These are phyloP conservation scores for Saccharomycopsis hybrid DNA, from an alignment of 1,139 yeast genomes.

Conservation along the genomic window DNA sequence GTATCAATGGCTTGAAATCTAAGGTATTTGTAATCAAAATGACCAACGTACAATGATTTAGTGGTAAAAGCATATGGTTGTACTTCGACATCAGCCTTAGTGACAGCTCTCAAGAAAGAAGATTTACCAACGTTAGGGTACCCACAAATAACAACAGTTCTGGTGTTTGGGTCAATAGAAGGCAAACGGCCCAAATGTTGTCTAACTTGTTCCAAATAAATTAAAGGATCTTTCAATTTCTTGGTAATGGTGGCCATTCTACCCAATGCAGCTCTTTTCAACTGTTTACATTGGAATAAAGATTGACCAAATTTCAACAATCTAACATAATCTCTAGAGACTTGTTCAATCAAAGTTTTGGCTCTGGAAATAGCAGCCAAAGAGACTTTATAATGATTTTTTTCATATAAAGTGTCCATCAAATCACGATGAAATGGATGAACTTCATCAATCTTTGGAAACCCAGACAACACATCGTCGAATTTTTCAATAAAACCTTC, in stretches of 20 bases:
- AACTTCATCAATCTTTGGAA: slow-evolving; percentile 94
- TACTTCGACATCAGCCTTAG: slow-evolving; percentile 97
- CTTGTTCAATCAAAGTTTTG: slow-evolving; percentile 90
- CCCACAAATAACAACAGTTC: slow-evolving; percentile 95
- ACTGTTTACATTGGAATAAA: slow-evolving; percentile 94
- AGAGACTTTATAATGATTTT: slow-evolving; percentile 97
- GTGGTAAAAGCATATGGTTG: slow-evolving; percentile 99
- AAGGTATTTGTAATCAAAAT: slow-evolving; percentile 93
- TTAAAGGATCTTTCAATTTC: slow-evolving; percentile 88
- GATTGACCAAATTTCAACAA: slow-evolving; percentile 96
- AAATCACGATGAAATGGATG: slow-evolving; percentile 98
- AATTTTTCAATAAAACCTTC: slow-evolving; percentile 95
- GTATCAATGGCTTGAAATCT: slow-evolving; percentile 99
- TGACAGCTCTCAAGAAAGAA: slow-evolving; percentile 84
- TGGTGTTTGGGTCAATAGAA: slow-evolving; percentile 95
- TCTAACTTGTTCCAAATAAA: slow-evolving; percentile 94
- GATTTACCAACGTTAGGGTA: slow-evolving; percentile 99
- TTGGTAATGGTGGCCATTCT: slow-evolving; percentile 98
- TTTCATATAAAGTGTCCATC: slow-evolving; percentile 95
- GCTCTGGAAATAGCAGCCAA: slow-evolving; percentile 93
- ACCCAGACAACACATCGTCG: slow-evolving; percentile 74
- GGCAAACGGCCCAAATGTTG: slow-evolving; percentile 99
- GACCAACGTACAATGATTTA: slow-evolving; percentile 91
- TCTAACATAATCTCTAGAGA: slow-evolving; percentile 89
- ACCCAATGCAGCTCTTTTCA: slow-evolving; percentile 97